These are phyloP conservation scores for Diaporthe sp. DNA, from an alignment of 2,329 filamentous ascomycete genomes.

Conservation along the genomic window DNA sequence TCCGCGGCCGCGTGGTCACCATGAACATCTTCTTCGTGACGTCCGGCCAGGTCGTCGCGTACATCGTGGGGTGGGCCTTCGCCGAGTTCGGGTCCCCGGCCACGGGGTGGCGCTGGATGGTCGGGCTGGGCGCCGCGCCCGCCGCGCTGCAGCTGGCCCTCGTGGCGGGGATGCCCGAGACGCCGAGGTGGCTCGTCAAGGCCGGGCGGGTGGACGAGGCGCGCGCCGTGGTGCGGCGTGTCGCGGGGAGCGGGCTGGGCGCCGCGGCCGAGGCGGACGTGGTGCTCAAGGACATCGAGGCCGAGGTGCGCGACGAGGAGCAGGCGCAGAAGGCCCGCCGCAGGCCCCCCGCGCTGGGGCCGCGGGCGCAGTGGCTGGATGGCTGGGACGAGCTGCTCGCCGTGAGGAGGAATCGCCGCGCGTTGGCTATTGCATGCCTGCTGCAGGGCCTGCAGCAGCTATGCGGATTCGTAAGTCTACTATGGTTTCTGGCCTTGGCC, in stretches of 20 bases:
- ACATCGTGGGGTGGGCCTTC: constrained; percentile 84
- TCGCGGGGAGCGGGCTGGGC: constrained; percentile 65
- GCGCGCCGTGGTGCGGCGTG: constrained; percentile 71
- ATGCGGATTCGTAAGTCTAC: constrained; percentile 78
- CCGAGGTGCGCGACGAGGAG: constrained; percentile 78
- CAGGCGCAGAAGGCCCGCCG: constrained; percentile 63
- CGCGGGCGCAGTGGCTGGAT: constrained; percentile 53
- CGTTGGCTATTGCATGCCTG: constrained; percentile 86
- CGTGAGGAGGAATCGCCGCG: constrained; percentile 76
- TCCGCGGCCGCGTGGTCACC: constrained; percentile 84
- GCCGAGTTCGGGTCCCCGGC: constrained; percentile 62
- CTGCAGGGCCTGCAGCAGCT: constrained; percentile 90
- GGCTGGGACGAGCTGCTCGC: constrained; percentile 67
- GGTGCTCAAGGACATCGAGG: constrained; percentile 77
- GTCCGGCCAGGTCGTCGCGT: constrained; percentile 88
- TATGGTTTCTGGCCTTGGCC: neutral
- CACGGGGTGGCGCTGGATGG: constrained; percentile 90
- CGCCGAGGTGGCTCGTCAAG: constrained; percentile 87
- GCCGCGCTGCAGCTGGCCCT: constrained; percentile 78
- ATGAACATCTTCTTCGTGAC: constrained; percentile 88
- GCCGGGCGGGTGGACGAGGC: constrained; percentile 73
- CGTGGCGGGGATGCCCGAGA: constrained; percentile 84
- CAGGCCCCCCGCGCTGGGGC: constrained; percentile 45
- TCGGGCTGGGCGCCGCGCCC: constrained; percentile 84
- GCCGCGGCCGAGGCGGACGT: constrained; percentile 63